These are phyloP conservation scores for Pseudogymnoascus sp. DNA, from an alignment of 2,329 filamentous ascomycete genomes.

Conservation along the genomic window DNA sequence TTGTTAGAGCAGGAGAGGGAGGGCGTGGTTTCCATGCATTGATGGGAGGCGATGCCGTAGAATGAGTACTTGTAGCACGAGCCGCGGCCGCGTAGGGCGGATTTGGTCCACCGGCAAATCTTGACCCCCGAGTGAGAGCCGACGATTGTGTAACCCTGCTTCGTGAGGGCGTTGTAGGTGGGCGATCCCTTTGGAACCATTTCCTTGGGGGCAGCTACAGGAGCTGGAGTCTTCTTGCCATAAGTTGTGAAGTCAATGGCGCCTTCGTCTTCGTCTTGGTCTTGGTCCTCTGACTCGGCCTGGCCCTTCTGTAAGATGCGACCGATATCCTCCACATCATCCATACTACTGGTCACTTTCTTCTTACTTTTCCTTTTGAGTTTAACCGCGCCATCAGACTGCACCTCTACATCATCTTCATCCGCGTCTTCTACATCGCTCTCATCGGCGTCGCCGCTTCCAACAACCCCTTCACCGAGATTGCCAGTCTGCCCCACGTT, in stretches of 20 bases:
- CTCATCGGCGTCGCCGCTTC: constrained; percentile 73
- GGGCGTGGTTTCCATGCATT: constrained; percentile 97
- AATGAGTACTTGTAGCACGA: constrained; percentile 98
- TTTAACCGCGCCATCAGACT: constrained; percentile 50
- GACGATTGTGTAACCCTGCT: constrained; percentile 93
- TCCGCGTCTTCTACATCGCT: constrained; percentile 83
- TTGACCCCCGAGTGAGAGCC: constrained; percentile 95
- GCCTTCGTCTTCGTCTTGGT: constrained; percentile 36
- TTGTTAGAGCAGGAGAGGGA: constrained; percentile 96
- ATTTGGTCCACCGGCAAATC: constrained; percentile 98
- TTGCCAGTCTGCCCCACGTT: constrained; percentile 52
- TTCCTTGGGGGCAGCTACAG: constrained; percentile 54
- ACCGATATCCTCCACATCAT: constrained; percentile 80
- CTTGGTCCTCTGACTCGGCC: constrained; percentile 23
- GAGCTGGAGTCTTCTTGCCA: constrained; percentile 38
- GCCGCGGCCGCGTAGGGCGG: constrained; percentile 81
- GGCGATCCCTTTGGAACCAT: constrained; percentile 93
- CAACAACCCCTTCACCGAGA: constrained; percentile 58
- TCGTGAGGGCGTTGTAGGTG: constrained; percentile 81
- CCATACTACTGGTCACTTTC: constrained; percentile 42
- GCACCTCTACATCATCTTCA: constrained; percentile 75
- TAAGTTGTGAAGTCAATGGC: constrained; percentile 83
- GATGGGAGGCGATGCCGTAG: constrained; percentile 91
- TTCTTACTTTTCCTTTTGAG: constrained; percentile 36
- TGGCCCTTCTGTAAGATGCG: constrained; percentile 48